Evolutionary conservation across 768 basidiomycete species (phyloP).

Genomic region (Tephrocybe sp.): DNA sequence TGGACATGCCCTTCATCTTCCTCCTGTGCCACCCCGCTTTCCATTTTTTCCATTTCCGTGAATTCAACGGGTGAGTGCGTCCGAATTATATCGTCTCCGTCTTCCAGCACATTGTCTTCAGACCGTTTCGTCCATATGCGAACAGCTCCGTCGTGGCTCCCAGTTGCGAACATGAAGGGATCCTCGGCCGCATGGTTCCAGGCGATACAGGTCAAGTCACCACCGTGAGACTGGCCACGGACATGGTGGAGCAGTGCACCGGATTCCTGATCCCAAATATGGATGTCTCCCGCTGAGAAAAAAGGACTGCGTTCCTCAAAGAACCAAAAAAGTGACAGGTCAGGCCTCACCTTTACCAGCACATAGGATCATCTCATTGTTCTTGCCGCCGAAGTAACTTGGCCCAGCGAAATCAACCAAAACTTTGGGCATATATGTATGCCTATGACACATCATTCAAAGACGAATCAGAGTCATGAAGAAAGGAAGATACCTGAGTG

Average conservation of each 20-base stretch:
- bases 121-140: conserved; percentile 64
- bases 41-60: conserved; percentile 13
- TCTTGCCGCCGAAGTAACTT: conserved; percentile 80
- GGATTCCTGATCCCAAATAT: conserved; percentile 86
- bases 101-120: conserved; percentile 15
- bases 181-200: conserved; percentile 72
- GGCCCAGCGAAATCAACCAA: conserved; percentile 76
- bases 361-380: conserved; percentile 77
- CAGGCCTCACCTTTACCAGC: conserved; percentile 62
- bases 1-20: background rate
- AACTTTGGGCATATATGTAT: conserved; percentile 72
- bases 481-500: conserved; percentile 32
- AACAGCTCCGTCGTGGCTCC: conserved; percentile 74
- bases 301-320: background rate
- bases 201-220: conserved; percentile 77
- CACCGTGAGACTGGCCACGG: conserved; percentile 58
- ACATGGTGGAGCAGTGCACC: conserved; percentile 71
- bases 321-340: background rate
- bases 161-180: conserved; percentile 76
- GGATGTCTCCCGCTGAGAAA: conserved; percentile 69
- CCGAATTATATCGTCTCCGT: conserved; percentile 11
- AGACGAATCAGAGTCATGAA: conserved; percentile 5
- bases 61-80: conserved; percentile 21
- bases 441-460: conserved; percentile 36
- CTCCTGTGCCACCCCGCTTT: conserved; percentile 9